Evolutionary conservation across 345 rosid species (phyloP).

Genomic region (Alliaria petiolata): DNA sequence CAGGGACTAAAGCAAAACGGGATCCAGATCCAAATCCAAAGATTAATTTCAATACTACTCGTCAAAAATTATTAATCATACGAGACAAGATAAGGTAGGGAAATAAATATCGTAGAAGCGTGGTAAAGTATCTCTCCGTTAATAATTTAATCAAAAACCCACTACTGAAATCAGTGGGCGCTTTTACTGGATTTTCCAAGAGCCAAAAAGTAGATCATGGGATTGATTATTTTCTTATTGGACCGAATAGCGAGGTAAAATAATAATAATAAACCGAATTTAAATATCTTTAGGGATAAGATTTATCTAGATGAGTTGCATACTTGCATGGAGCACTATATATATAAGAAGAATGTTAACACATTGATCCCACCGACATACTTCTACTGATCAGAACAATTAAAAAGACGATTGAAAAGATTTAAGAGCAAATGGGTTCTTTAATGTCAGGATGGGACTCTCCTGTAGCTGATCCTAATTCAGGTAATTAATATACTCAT

Average conservation of each 20-base stretch:
- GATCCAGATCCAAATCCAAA: neutral
- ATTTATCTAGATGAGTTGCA: conserved; percentile 1
- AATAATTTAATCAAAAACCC: neutral
- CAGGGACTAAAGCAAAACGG: neutral
- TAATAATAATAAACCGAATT: neutral
- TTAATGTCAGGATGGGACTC: conserved; percentile 98
- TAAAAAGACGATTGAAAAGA: neutral
- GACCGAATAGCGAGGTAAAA: neutral
- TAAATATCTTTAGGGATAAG: conserved; percentile 12
- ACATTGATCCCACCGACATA: neutral
- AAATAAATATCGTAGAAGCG: neutral
- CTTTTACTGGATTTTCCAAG: neutral
- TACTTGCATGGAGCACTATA: conserved; percentile 15
- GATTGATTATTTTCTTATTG: neutral
- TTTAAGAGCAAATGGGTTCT: conserved; percentile 70
- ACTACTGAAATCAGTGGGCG: conserved; percentile 23
- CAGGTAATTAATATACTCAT: conserved; percentile 38
- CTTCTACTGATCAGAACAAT: neutral
- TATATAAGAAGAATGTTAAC: neutral
- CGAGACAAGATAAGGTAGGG: conserved; percentile 5
- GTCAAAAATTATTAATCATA: neutral
- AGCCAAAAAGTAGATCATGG: neutral
- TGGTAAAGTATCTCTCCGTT: neutral
- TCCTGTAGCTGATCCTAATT: conserved; percentile 39
- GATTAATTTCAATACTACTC: neutral